Base-by-base conservation (phyloP, 164 flowering plant genomes). In the Amborella trichopoda region DNA sequence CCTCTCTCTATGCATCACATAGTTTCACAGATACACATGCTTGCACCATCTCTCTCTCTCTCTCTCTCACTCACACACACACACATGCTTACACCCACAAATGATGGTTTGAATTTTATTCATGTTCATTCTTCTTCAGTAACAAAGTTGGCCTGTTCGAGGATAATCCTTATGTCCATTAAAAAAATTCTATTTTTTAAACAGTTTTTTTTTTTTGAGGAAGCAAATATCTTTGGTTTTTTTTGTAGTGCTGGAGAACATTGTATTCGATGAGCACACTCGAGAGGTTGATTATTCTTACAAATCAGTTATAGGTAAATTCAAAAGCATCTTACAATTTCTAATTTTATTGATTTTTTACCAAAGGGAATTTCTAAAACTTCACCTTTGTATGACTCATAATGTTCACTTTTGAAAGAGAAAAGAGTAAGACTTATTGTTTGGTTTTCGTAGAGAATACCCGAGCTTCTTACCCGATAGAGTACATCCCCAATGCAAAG, bases 291-390 rank as follows among this genome's bases (percentile, higher is more conserved):
- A 93, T 42, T 93, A 75, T 46, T 11, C 79, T 1, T 96, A 88
- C 65, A 88, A 82, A 57, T 84, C 96, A 33, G 99, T 93, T n/a
- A 88, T 96, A 69, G 99, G 99, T 93, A 60, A n/a, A n/a, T n/a
- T n/a, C n/a, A n/a, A n/a, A 30, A 30, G 22, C 16, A 13, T 17
- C 2, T n/a, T n/a, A 22, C 16, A 9, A 38, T 27, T 28, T 41
- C 2, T n/a, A 8, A 22, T n/a, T 9, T 16, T 27, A 26, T 41
- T 23, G 13, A 3, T 26, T 18, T 23, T 24, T 36, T 21, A 3
- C 39, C 18, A 34, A 6, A 22, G 16, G 41, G 41, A 16, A 38
- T 38, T 16, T 10, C n/a, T n/a, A n/a, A n/a, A n/a, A n/a, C 20
- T 6, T n/a, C 20, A 38, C 37, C 37, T 33, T 13, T 2, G 12